phyloP scores from a whole-genome alignment of 2,329 filamentous ascomycete genomes.

The Botryotinia calthae region DNA sequence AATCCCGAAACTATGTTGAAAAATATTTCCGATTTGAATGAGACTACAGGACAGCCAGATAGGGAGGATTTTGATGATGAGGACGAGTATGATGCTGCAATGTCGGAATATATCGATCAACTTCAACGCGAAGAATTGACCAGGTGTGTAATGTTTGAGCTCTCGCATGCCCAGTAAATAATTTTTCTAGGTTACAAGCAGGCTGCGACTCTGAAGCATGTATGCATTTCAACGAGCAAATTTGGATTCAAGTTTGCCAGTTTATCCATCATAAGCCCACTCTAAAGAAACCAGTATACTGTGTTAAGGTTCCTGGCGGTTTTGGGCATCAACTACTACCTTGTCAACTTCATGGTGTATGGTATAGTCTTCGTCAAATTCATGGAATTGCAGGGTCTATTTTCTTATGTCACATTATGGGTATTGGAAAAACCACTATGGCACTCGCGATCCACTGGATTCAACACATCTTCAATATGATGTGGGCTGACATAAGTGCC shows the following conservation, averaged over 20 bases:
- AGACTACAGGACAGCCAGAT: background rate
- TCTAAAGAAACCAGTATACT: background rate
- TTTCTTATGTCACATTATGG: constrained; percentile 4
- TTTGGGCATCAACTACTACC: background rate
- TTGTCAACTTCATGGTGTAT: constrained; percentile 7
- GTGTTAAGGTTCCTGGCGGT: background rate
- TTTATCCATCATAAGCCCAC: constrained; percentile 7
- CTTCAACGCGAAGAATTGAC: background rate
- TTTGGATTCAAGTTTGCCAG: background rate
- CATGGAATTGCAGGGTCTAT: constrained; percentile 1
- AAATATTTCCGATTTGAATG: background rate
- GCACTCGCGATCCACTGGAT: background rate
- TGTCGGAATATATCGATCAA: constrained; percentile 6
- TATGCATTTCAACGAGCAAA: constrained; percentile 11
- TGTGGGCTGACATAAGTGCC: background rate
- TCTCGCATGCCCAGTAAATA: background rate
- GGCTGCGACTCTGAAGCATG: background rate
- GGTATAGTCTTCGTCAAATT: background rate
- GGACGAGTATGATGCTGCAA: background rate
- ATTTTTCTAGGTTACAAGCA: constrained; percentile 10
- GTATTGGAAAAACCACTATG: constrained; percentile 11
- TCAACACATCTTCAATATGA: constrained; percentile 12
- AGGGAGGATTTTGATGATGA: constrained; percentile 1
- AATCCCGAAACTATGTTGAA: background rate
- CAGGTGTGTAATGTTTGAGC: constrained; percentile 2